These are phyloP conservation scores for Lipomyces japonicus DNA, from an alignment of 805 yeast species.

Conservation along the genomic window DNA sequence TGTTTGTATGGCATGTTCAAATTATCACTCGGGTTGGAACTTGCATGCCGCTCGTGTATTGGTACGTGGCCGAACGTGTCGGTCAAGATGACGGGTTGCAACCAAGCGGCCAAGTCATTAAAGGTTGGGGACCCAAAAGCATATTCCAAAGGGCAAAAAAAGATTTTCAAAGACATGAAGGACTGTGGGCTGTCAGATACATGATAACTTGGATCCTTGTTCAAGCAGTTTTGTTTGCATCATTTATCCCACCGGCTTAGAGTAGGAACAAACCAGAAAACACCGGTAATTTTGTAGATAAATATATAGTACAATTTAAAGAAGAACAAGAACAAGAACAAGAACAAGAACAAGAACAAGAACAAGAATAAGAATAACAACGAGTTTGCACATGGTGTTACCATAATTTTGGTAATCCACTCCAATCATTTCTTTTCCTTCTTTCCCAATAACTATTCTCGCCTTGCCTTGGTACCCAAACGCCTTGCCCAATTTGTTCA, in stretches of 20 bases:
- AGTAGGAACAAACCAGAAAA: neutral
- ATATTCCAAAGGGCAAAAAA: slow-evolving; percentile 15
- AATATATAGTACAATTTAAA: neutral
- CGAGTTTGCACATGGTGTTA: too few relatives aligned
- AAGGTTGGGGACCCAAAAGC: slow-evolving; percentile 2
- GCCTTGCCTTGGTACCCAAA: slow-evolving; percentile 27
- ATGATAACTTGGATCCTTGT: slow-evolving; percentile 59
- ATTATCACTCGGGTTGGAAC: slow-evolving; percentile 75
- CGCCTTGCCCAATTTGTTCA: slow-evolving; percentile 17
- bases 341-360: neutral
- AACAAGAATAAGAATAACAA: neutral
- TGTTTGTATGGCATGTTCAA: slow-evolving; percentile 76
- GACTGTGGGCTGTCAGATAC: slow-evolving; percentile 46
- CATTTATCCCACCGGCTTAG: slow-evolving; percentile 85
- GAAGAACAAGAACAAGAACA: neutral
- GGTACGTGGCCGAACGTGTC: slow-evolving; percentile 56
- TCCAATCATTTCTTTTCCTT: slow-evolving; percentile 16
- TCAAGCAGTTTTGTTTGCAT: slow-evolving; percentile 71
- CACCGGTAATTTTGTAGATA: neutral
- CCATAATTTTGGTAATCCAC: slow-evolving; percentile 19
- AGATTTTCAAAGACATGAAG: slow-evolving; percentile 28
- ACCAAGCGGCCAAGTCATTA: slow-evolving; percentile 18
- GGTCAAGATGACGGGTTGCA: slow-evolving; percentile 20
- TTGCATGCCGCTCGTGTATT: slow-evolving; percentile 69
- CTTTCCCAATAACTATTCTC: slow-evolving; percentile 23